Evolutionary conservation across 2,329 filamentous ascomycete species (phyloP).

Genomic region (Penicillium thymicola): DNA sequence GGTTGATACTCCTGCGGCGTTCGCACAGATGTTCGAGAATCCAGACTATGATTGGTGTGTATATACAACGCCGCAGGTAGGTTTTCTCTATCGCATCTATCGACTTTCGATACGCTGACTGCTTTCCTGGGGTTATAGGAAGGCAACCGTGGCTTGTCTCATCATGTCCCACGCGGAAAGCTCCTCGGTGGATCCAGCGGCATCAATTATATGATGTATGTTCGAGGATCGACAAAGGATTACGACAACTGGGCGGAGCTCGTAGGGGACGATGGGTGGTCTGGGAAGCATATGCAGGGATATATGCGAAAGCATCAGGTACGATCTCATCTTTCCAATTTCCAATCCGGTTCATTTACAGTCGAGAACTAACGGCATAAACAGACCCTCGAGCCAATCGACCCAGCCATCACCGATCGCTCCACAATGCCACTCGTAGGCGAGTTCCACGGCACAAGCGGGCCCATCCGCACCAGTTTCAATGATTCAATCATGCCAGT

Average conservation of each 20-base stretch:
- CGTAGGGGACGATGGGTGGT: slow-evolving; percentile 30
- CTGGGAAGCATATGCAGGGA: slow-evolving; percentile 13
- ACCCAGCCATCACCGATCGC: slow-evolving; percentile 19
- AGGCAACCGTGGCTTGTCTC: slow-evolving; percentile 12
- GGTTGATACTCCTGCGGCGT: slow-evolving; percentile 27
- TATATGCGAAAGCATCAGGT: slow-evolving; percentile 27
- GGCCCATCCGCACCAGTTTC: slow-evolving; percentile 15
- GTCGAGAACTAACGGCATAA: background rate
- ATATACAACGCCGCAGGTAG: slow-evolving; percentile 28
- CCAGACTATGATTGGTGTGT: slow-evolving; percentile 38
- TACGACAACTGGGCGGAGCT: slow-evolving; percentile 35
- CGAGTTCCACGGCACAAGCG: slow-evolving; percentile 15
- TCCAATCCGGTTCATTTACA: background rate
- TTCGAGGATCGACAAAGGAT: slow-evolving; percentile 30
- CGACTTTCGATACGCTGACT: background rate
- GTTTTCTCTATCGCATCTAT: background rate
- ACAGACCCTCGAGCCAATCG: slow-evolving; percentile 31
- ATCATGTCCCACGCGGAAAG: slow-evolving; percentile 32
- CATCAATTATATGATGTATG: slow-evolving; percentile 46
- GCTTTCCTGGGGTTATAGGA: slow-evolving; percentile 12
- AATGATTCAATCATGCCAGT: slow-evolving; percentile 15
- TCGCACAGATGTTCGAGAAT: slow-evolving; percentile 27
- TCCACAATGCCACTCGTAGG: slow-evolving; percentile 16
- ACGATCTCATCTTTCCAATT: background rate
- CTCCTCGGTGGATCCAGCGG: slow-evolving; percentile 34